phyloP scores from a whole-genome alignment of 202 grass and related monocot species.

The Zizania palustris region DNA sequence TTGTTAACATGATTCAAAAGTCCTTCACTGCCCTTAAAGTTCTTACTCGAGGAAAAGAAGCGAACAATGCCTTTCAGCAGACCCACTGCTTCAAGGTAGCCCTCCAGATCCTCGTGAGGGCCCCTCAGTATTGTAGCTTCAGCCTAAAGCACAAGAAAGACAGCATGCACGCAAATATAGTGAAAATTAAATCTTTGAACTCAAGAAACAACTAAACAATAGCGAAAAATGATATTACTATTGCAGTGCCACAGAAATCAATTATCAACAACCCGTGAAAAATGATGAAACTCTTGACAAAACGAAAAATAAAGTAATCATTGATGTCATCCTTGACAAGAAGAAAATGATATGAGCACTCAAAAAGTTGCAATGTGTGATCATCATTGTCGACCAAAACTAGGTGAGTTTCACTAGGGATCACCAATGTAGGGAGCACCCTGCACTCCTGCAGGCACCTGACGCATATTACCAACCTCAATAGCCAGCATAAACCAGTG shows the following conservation, averaged over 20 bases:
- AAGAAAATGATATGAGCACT: background rate
- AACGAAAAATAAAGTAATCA: constrained; percentile 16
- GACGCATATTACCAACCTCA: constrained; percentile 1
- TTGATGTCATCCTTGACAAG: background rate
- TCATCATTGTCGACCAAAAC: constrained; percentile 29
- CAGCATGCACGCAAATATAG: background rate
- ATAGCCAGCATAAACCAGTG: background rate
- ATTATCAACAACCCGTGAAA: background rate
- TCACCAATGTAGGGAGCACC: background rate
- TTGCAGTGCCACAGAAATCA: background rate
- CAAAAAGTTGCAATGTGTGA: background rate
- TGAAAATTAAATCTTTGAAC: background rate
- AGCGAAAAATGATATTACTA: background rate
- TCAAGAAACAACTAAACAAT: background rate
- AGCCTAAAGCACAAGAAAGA: constrained; percentile 51
- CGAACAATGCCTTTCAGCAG: constrained; percentile 53
- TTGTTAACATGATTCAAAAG: constrained; percentile 56
- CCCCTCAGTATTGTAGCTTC: constrained; percentile 65
- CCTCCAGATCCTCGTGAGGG: constrained; percentile 63
- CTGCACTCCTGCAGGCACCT: background rate
- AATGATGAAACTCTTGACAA: constrained; percentile 6
- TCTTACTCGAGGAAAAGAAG: constrained; percentile 61
- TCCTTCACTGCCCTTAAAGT: constrained; percentile 49
- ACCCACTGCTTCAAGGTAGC: constrained; percentile 68
- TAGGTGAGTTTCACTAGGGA: background rate